Base-by-base conservation (phyloP, 2,329 filamentous ascomycete species). In the Tolypocladium nubicola region DNA sequence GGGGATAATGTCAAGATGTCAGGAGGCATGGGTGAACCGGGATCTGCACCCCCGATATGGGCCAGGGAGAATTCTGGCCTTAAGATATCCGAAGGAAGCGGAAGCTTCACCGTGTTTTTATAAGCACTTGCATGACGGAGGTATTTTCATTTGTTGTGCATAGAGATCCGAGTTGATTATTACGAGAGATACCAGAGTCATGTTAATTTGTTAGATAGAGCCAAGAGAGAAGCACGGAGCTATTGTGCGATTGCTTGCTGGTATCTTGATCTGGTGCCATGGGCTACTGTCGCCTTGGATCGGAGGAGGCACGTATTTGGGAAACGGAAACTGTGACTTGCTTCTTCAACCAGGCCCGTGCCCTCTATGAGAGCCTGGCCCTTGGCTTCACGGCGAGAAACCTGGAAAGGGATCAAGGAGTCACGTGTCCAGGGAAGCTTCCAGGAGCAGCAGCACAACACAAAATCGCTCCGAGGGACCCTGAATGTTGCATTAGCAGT, bases 41-140 rank as follows among this genome's bases (percentile, higher is more conserved):
- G 37, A 37, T 37, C 38, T 35, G 57, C 30, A 10, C 9, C 10
- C 11, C 11, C 30, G 4, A 37, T n/a, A 23, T 63, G 60, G 61
- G 57, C 45, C 40, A 58, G 62, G 47, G 61, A 63, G 9, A 61
- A 64, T 26, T 63, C 64, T 1, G 59, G 55, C 2, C 60, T 55
- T 16, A 3, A 62, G 38, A 52, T 57, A 14, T 66, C 66, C 2
- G 64, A 63, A 21, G 60, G 62, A n/a, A 67, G 66, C 57, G 60
- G 63, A 40, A 68, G 66, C 58, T 66, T 63, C 52, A 63, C 61
- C 56, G 64, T 60, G 41, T 67, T 68, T 57, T 58, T 68, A 40
- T 68, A 54, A 54, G n/a, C 16, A 11, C 14, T 5, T 37, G 47
- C 30, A 52, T 35, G 9, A 3, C 5, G 11, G 30, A 8, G 19